These are phyloP conservation scores for Trametopsis cervina DNA, from an alignment of 768 basidiomycete genomes.

Conservation along the genomic window DNA sequence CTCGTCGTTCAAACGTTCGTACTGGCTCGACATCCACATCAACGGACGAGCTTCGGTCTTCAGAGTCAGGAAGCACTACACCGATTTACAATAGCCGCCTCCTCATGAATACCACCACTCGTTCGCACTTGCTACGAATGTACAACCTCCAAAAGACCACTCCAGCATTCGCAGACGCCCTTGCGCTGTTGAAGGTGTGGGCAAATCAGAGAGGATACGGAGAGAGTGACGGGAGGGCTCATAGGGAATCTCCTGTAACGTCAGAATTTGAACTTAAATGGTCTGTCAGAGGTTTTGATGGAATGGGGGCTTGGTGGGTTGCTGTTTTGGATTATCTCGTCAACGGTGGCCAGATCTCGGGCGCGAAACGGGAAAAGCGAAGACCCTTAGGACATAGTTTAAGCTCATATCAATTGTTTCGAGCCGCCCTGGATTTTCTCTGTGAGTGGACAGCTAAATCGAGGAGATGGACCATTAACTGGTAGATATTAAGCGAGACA, in stretches of 20 bases:
- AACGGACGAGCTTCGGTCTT: slow-evolving; percentile 22
- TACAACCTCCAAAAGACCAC: slow-evolving; percentile 39
- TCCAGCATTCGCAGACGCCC: slow-evolving; percentile 64
- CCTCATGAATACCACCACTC: slow-evolving; percentile 43
- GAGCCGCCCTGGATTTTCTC: slow-evolving; percentile 77
- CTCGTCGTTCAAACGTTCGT: slow-evolving; percentile 65
- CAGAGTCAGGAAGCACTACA: too few relatives aligned
- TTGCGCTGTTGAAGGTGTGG: slow-evolving; percentile 84
- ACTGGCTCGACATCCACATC: slow-evolving; percentile 26
- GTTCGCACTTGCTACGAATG: slow-evolving; percentile 39
- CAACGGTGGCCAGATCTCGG: slow-evolving; percentile 53
- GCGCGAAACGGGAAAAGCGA: slow-evolving; percentile 27
- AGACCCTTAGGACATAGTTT: slow-evolving; percentile 71
- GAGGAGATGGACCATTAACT: background rate
- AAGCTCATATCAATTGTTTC: slow-evolving; percentile 87
- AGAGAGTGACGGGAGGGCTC: slow-evolving; percentile 43
- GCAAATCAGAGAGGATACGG: slow-evolving; percentile 80
- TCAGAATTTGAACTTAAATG: too few relatives aligned
- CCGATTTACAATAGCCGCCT: slow-evolving; percentile 78
- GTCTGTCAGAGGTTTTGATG: slow-evolving; percentile 66
- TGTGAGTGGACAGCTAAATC: slow-evolving; percentile 38
- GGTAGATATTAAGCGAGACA: slow-evolving; percentile 48
- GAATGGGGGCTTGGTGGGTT: slow-evolving; percentile 62
- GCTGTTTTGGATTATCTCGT: slow-evolving; percentile 54
- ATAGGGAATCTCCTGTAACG: too few relatives aligned